Percentiles rank a stretch among this genome's conserved stretches.
Evolutionary conservation across 1,284 basidiomycete species (phyloP).

Genomic region (Ustilago loliicola): DNA sequence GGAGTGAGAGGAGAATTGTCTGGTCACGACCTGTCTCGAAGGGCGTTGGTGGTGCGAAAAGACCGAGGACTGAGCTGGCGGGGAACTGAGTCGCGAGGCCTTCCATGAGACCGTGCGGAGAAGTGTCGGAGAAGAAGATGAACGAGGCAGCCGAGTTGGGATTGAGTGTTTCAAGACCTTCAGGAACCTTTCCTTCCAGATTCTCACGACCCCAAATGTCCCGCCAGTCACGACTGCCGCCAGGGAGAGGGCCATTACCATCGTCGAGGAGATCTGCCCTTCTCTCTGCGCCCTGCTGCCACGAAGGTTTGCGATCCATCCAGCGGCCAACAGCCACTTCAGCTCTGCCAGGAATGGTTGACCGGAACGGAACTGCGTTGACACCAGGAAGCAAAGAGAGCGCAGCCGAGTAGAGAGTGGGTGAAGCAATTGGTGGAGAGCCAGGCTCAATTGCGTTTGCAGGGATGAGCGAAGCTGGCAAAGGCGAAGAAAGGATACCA

Average conservation of each 20-base stretch:
- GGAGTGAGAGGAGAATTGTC: slow-evolving; percentile 77
- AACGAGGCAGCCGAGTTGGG: slow-evolving; percentile 73
- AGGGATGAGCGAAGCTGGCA: slow-evolving; percentile 54
- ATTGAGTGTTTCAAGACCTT: slow-evolving; percentile 28
- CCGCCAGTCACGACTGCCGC: slow-evolving; percentile 51
- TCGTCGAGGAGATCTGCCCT: slow-evolving; percentile 53
- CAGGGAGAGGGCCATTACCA: slow-evolving; percentile 33
- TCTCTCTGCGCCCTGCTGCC: slow-evolving; percentile 50
- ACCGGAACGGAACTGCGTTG: slow-evolving; percentile 56
- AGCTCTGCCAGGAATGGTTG: slow-evolving; percentile 53
- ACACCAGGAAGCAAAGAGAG: slow-evolving; percentile 51
- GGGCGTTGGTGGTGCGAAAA: slow-evolving; percentile 83
- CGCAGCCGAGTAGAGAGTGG: slow-evolving; percentile 50
- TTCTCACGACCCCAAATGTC: slow-evolving; percentile 65
- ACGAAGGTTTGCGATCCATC: slow-evolving; percentile 55
- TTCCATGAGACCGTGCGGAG: slow-evolving; percentile 77
- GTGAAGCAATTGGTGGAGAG: slow-evolving; percentile 34
- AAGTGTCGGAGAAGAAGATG: slow-evolving; percentile 77
- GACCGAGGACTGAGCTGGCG: slow-evolving; percentile 76
- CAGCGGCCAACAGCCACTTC: slow-evolving; percentile 60
- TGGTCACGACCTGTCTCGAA: slow-evolving; percentile 85
- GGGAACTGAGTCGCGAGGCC: slow-evolving; percentile 74
- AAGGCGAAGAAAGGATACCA: slow-evolving; percentile 50
- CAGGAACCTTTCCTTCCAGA: slow-evolving; percentile 51
- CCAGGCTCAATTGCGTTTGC: slow-evolving; percentile 36